These are phyloP conservation scores for Phialocephala subalpina DNA, from an alignment of 2,329 filamentous ascomycete species.

Conservation along the genomic window DNA sequence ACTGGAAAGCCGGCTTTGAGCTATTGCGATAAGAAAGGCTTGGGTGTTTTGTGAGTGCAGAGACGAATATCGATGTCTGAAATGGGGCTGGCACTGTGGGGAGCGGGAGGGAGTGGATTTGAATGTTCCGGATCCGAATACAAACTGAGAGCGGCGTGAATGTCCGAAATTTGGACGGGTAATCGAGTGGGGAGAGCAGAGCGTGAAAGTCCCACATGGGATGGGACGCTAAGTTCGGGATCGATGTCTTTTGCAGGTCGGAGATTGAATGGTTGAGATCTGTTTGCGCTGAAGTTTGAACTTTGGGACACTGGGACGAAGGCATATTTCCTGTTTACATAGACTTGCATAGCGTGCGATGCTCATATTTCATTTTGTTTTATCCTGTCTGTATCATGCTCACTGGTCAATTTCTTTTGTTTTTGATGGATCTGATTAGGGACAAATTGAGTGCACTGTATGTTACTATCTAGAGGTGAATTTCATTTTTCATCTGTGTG, in stretches of 20 bases:
- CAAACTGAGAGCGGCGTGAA: too few species aligned
- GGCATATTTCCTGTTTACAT: background rate
- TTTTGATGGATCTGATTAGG: background rate
- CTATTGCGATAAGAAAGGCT: constrained; percentile 63
- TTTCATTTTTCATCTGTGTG: background rate
- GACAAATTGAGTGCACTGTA: background rate
- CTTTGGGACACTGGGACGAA: too few species aligned
- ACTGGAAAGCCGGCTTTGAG: constrained; percentile 56
- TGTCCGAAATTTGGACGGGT: background rate
- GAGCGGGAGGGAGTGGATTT: too few species aligned
- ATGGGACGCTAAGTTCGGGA: background rate
- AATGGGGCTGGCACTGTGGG: too few species aligned
- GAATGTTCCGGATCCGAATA: too few species aligned
- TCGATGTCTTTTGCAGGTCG: background rate
- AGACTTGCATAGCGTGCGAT: constrained; percentile 16
- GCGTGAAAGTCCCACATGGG: background rate
- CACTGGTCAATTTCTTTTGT: background rate
- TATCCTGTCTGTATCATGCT: background rate
- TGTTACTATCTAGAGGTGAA: background rate
- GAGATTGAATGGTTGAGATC: background rate
- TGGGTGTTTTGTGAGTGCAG: constrained; percentile 12
- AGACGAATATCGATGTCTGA: background rate
- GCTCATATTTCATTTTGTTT: background rate
- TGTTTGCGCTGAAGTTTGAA: background rate
- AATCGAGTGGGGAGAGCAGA: background rate